phyloP scores from a whole-genome alignment of 148 eudicot genomes.

The Spergularia bocconei region DNA sequence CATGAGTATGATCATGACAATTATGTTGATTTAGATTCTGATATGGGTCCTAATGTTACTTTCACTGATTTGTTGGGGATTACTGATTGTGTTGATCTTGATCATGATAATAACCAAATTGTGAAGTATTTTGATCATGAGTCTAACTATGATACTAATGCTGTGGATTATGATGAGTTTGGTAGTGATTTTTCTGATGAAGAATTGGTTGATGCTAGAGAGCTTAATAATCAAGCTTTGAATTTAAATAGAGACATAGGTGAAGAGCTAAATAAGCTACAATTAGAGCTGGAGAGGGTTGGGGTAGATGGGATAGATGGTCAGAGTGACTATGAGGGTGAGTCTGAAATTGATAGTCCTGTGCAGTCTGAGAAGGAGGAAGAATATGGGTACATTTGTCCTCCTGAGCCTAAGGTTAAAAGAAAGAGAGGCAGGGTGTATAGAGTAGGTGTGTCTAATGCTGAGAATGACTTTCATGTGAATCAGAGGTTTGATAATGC shows the following conservation, averaged over 20 bases:
- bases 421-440: neutral
- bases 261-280: neutral
- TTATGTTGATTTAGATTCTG: no score
- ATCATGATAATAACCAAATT: neutral
- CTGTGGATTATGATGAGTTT: neutral
- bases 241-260: no score
- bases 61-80: neutral
- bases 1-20: no score
- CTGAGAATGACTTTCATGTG: neutral
- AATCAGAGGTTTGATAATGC: neutral
- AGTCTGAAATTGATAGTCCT: neutral
- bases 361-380: neutral
- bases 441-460: neutral
- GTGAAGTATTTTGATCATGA: no score
- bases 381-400: neutral
- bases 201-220: neutral
- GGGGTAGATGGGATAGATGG: neutral
- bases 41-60: no score
- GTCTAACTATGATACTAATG: no score
- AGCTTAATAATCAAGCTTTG: no score
- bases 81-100: no score
- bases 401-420: neutral
- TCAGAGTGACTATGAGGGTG: neutral
- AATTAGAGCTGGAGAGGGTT: neutral
- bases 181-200: constrained; percentile 1